Conservation (phyloP, 2,329 filamentous ascomycete genomes). For the Trichophyton schoenleinii region DNA sequence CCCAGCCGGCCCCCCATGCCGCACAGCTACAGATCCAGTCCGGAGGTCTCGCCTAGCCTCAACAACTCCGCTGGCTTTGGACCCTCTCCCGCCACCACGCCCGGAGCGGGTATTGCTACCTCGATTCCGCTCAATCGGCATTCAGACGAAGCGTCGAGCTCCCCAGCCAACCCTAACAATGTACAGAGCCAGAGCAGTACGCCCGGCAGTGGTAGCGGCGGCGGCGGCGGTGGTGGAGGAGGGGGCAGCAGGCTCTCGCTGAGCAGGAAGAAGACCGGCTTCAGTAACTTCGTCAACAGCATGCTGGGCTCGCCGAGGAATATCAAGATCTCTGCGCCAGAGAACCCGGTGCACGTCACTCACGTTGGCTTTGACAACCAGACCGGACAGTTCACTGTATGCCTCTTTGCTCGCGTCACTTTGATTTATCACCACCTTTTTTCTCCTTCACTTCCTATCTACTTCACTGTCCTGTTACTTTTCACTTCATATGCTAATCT, state of each 20-base stretch:
- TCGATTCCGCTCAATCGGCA: constrained; percentile 48
- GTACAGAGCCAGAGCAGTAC: background rate
- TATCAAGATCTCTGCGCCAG: constrained; percentile 89
- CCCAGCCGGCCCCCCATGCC: constrained; percentile 24
- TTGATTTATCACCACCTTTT: too few species aligned
- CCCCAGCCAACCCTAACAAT: background rate
- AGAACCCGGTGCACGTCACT: constrained; percentile 94
- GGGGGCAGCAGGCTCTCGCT: constrained; percentile 48
- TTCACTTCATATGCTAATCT: background rate
- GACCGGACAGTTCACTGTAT: constrained; percentile 89
- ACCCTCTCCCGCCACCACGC: constrained; percentile 39
- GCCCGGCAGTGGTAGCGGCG: too few species aligned
- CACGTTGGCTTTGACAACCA: constrained; percentile 95
- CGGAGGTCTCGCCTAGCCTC: constrained; percentile 39
- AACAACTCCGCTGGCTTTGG: constrained; percentile 56
- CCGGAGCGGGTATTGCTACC: constrained; percentile 37
- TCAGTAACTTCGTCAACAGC: constrained; percentile 78
- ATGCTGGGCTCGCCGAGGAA: constrained; percentile 74
- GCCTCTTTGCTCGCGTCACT: constrained; percentile 18
- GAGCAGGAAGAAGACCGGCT: constrained; percentile 70
- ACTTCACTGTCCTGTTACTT: too few species aligned
- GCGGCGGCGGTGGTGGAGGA: background rate
- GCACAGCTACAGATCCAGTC: constrained; percentile 22
- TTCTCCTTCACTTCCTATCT: too few species aligned
- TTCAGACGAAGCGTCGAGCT: constrained; percentile 53